A percentile compares a stretch with the other conserved stretches of the same genome.
These are phyloP conservation scores for Hypoxylon sp. DNA, from an alignment of 2,329 filamentous ascomycete species.

Conservation along the genomic window DNA sequence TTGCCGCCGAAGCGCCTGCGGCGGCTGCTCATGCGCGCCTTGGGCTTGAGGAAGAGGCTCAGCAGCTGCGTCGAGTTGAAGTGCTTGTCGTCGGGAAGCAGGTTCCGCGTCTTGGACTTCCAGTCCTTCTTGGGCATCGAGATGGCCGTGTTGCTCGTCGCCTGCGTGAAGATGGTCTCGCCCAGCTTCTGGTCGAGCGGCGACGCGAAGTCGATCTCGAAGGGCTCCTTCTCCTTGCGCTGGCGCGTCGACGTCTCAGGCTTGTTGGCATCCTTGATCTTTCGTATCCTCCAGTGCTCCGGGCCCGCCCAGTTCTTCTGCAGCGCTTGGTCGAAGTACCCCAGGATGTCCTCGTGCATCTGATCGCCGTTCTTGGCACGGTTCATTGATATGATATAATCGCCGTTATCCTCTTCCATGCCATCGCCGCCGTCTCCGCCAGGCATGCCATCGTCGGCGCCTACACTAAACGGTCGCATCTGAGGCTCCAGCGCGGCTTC, in stretches of 20 bases:
- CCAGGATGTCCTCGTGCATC: constrained; percentile 91
- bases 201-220: constrained; percentile 88
- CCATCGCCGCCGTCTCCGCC: constrained; percentile 62
- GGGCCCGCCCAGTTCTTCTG: constrained; percentile 98
- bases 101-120: constrained; percentile 91
- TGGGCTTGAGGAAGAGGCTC: constrained; percentile 92
- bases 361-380: constrained; percentile 71
- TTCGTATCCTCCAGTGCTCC: constrained; percentile 97
- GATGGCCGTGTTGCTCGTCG: constrained; percentile 81
- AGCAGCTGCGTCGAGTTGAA: constrained; percentile 94
- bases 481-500: constrained; percentile 88
- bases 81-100: constrained; percentile 96
- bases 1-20: constrained; percentile 60
- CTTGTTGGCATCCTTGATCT: constrained; percentile 83
- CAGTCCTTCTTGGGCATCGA: constrained; percentile 92
- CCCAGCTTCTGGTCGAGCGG: constrained; percentile 75
- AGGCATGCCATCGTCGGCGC: constrained; percentile 61
- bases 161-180: constrained; percentile 82
- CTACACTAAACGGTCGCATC: constrained; percentile 77
- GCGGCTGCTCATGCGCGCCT: constrained; percentile 78
- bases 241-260: constrained; percentile 66
- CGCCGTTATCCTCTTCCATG: constrained; percentile 69
- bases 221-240: constrained; percentile 94
- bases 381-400: constrained; percentile 82
- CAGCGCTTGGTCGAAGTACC: constrained; percentile 95